These are phyloP conservation scores for Starmerella potacharoeniae DNA, from an alignment of 805 yeast species.

Conservation along the genomic window DNA sequence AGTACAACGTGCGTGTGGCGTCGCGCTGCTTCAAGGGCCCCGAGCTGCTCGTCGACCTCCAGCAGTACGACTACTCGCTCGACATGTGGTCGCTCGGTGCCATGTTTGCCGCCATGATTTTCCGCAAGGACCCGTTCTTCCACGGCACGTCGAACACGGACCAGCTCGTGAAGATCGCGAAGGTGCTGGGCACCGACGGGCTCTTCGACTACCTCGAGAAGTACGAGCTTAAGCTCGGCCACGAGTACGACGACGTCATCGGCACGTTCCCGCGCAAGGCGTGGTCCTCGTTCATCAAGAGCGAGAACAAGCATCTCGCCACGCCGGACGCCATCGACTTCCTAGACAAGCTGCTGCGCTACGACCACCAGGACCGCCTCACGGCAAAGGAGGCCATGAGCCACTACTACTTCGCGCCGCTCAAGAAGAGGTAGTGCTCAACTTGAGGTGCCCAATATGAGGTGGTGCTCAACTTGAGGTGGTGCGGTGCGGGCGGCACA, in stretches of 20 bases:
- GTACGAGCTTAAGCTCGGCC: slow-evolving; percentile 57
- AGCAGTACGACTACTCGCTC: slow-evolving; percentile 75
- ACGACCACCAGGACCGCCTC: slow-evolving; percentile 77
- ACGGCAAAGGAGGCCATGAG: slow-evolving; percentile 83
- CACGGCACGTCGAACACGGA: slow-evolving; percentile 87
- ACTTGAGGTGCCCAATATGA: too few species aligned
- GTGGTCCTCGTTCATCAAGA: slow-evolving; percentile 71
- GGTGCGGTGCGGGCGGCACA: too few species aligned
- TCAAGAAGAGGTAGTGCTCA: slow-evolving; percentile 12
- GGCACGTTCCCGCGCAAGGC: slow-evolving; percentile 70
- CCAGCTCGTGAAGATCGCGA: slow-evolving; percentile 80
- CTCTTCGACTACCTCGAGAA: slow-evolving; percentile 53
- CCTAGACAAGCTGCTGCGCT: slow-evolving; percentile 59
- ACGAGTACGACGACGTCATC: slow-evolving; percentile 63
- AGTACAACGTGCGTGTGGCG: slow-evolving; percentile 85
- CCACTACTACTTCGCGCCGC: slow-evolving; percentile 51
- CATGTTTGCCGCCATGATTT: slow-evolving; percentile 78
- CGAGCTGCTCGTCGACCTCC: slow-evolving; percentile 69
- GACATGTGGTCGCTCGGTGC: slow-evolving; percentile 91
- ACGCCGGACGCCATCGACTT: slow-evolving; percentile 65
- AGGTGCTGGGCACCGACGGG: slow-evolving; percentile 76
- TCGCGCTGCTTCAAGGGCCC: slow-evolving; percentile 89
- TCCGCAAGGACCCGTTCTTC: slow-evolving; percentile 84
- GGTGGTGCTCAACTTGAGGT: too few species aligned
- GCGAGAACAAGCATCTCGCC: slow-evolving; percentile 55